Conservation (phyloP, 1,284 basidiomycete species). For the Naganishia liquefaciens region DNA sequence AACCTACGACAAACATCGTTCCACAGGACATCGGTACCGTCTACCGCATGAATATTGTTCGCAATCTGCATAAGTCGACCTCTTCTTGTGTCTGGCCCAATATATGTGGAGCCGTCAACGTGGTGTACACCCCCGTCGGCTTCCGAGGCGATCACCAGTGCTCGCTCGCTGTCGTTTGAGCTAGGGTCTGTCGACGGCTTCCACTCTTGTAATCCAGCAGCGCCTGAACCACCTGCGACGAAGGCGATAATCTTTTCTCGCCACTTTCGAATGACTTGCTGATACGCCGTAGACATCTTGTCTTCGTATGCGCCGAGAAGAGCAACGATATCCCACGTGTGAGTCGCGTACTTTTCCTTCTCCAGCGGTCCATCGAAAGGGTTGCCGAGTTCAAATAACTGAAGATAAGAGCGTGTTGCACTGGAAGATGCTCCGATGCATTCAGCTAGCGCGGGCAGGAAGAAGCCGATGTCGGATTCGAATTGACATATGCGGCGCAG, state of each 20-base stretch:
- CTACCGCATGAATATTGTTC: slow-evolving; percentile 3
- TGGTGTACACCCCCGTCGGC: neutral
- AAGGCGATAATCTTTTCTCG: slow-evolving; percentile 18
- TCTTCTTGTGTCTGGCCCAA: slow-evolving; percentile 11
- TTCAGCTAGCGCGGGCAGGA: slow-evolving; percentile 20
- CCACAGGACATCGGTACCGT: slow-evolving; percentile 22
- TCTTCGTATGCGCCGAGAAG: slow-evolving; percentile 22
- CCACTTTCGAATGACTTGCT: slow-evolving; percentile 8
- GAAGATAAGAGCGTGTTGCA: slow-evolving; percentile 7
- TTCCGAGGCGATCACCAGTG: slow-evolving; percentile 1
- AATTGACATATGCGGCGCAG: slow-evolving; percentile 22
- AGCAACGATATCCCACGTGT: slow-evolving; percentile 29
- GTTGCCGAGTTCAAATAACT: slow-evolving; percentile 26
- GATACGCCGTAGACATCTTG: slow-evolving; percentile 1
- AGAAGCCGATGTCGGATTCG: slow-evolving; percentile 29
- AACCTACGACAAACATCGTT: slow-evolving; percentile 29
- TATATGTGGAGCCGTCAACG: neutral
- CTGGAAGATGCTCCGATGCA: slow-evolving; percentile 4
- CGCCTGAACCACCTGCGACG: neutral
- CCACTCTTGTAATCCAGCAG: slow-evolving; percentile 6
- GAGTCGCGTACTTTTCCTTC: slow-evolving; percentile 21
- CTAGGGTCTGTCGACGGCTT: neutral
- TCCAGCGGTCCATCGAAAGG: slow-evolving; percentile 24
- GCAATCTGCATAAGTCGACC: slow-evolving; percentile 11
- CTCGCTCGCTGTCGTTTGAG: neutral